Evolutionary conservation across 129 eudicot species (phyloP), one percentile per base, ranked within the genome.

Genomic region (Ambrosia trifida): DNA sequence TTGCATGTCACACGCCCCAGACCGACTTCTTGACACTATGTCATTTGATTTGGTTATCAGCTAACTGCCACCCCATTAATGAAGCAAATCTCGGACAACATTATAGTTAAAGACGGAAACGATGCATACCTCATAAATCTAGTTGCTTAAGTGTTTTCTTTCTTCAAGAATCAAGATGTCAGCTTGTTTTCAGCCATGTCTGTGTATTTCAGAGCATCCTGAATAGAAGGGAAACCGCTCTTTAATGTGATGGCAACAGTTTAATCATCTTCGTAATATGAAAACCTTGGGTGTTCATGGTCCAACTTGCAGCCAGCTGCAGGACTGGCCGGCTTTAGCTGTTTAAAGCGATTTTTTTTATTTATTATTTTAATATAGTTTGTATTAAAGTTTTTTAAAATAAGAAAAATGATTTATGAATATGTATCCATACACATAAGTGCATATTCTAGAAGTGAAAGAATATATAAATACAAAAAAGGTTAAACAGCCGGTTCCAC

Each of bases 201-300:
- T 3, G 7, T 11, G 45, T 64, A 17, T 12, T 74, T 51, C 56
- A 74, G 2, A 38, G 46, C 14, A 57, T 74, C 79, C 79, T 74
- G 72, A 64, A 53, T 11, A 36, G 16, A 33, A 52, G 33, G 9
- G 38, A 35, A 9, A 46, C 33, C 70, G 12, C 63, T 35, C 33
- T 49, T 63, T 47, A 62, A 33, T 17, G 20, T 38, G 62, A 3
- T 20, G 11, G 8, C 30, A 35, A 18, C 45, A 72, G 28, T 28
- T 72, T 17, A 60, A 30, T 9, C 28, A 58, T 57, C 47, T 18
- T 56, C 6, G 35, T 13, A 18, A 33, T 4, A 36, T 41, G 49
- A 33, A 36, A 40, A 9, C 10, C 16, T 8, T 2, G 43, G 33
- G 62, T 35, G 73, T 18, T 69, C 7, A 17, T 16, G 31, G 30